Conservation (phyloP, 345 rosid genomes). For the Capsella bursapastoris region DNA sequence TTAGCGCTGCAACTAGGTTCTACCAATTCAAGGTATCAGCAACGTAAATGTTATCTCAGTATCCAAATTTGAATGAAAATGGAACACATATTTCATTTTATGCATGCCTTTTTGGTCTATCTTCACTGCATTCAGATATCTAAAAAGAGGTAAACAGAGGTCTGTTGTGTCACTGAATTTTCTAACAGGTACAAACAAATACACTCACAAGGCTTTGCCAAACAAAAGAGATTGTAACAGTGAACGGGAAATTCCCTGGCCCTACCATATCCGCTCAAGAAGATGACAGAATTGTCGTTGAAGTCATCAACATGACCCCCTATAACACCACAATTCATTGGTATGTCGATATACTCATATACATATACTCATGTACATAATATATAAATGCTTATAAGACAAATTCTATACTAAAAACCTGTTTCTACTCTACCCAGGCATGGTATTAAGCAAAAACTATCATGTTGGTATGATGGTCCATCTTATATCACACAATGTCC, state of each 20-base stretch:
- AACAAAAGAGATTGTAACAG: conserved; percentile 61
- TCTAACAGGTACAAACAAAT: conserved; percentile 61
- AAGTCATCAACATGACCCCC: conserved; percentile 75
- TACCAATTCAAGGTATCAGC: conserved; percentile 71
- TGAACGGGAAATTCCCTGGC: conserved; percentile 79
- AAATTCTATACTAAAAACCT: background rate
- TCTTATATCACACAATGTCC: conserved; percentile 92
- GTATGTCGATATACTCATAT: conserved; percentile 40
- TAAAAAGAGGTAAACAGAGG: conserved; percentile 31
- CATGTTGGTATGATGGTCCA: conserved; percentile 94
- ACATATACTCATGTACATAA: background rate
- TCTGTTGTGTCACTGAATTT: conserved; percentile 11
- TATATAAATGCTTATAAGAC: background rate
- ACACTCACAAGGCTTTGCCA: conserved; percentile 67
- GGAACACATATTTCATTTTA: background rate
- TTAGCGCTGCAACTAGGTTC: conserved; percentile 62
- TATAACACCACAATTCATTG: conserved; percentile 84
- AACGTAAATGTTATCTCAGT: background rate
- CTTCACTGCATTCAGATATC: background rate
- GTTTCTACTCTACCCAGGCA: conserved; percentile 56
- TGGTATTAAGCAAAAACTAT: conserved; percentile 76
- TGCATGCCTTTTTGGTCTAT: background rate
- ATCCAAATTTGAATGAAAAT: conserved; percentile 1
- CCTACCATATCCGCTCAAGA: conserved; percentile 76
- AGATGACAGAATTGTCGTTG: conserved; percentile 67